Base-by-base conservation (phyloP, 2,329 filamentous ascomycete species). In the Chaetomium sp. region DNA sequence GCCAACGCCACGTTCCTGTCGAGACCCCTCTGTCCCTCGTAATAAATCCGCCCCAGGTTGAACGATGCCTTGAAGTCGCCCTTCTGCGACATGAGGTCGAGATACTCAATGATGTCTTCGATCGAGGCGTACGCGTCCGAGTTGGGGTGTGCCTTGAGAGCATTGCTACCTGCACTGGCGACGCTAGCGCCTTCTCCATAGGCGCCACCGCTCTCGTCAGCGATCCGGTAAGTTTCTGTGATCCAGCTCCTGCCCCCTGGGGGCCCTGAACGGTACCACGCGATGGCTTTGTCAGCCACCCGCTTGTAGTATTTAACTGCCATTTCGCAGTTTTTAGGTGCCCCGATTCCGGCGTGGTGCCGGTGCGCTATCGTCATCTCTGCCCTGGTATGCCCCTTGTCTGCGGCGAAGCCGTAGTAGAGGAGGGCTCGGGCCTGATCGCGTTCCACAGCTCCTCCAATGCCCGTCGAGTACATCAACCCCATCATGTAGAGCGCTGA, bases 401-500 rank as follows among this genome's bases (percentile, higher is more conserved):
- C 83, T 0, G 95, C 95, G 0, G 95, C 94, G 75, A 98, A 95
- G 0, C 92, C 96, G 76, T 99, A 94, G 77, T 97, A 98, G 49
- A 98, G 81, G 72, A 98, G 82, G 3, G 95, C 92, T 77, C 92
- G 93, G 12, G 93, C 93, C 78, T 98, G 95, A 72, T 99, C 91
- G 51, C 87, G 85, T 74, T 91, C 86, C 6, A 97, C 91, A 1
- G 88, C 89, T 35, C 87, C 87, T 19, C 92, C 93, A 64, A 99
- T 83, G 0, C 95, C 95, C 0, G 95, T 99, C 42, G 93, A 93
- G 78, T 99, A 94, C 85, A 97, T 95, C 71, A 99, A 87, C 0
- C 92, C 95, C 55, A 98, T 76, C 94, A 99, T 97, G 77, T 96
- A 90, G 76, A 98, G 92, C 1, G 95, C 95, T 13, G 94, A 96